Base-by-base conservation (phyloP, 2,329 filamentous ascomycete species). In the Talaromyces verruculosus region DNA sequence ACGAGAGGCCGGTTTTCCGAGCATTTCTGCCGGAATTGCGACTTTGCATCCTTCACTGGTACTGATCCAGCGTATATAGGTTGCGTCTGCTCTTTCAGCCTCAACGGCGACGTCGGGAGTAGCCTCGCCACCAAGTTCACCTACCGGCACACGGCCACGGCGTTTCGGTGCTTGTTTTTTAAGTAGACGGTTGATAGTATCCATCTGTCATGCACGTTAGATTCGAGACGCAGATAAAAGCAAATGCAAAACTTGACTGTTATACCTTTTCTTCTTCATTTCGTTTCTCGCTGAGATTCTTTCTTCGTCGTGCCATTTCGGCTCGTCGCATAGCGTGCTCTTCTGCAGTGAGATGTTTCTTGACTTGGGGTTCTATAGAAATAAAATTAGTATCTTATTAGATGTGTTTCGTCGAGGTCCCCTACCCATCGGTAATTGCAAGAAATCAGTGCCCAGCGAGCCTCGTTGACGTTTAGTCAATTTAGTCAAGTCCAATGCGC, bases 221-320 rank as follows among this genome's bases (percentile, higher is more conserved):
- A 28, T 5, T 45, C 19, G 35, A 45, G 11, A 35, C 17, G 25
- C 33, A 19, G 2, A 35, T 6, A 13, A 28, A 5, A n/a, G n/a
- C 30, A 25, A 17, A 28, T 5, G 15, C 28, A 49, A 28, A 28
- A 3, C 3, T 7, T 2, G 7, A 22, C 11, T 10, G 47, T 30
- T 37, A 49, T 73, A 88, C 87, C 84, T 91, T 92, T 76, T 91
- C 89, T 78, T 92, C 89, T 72, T 91, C 89, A 64, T 91, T 90
- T n/a, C 89, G 85, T 79, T 91, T 91, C 78, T 91, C 89, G 66
- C 87, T 90, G 37, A 91, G 81, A 69, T 91, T 91, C 79, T 91
- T 91, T 67, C 89, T 82, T 63, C 89, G 84, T 65, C 89, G 81
- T 8, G 89, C 89, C 89, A 91, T 91, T 75, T 92, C 89, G 7